Evolutionary conservation across 176 grass and related monocot genomes (phyloP), one percentile per base, ranked within the genome.

Genomic region (Aegilops tauschii): DNA sequence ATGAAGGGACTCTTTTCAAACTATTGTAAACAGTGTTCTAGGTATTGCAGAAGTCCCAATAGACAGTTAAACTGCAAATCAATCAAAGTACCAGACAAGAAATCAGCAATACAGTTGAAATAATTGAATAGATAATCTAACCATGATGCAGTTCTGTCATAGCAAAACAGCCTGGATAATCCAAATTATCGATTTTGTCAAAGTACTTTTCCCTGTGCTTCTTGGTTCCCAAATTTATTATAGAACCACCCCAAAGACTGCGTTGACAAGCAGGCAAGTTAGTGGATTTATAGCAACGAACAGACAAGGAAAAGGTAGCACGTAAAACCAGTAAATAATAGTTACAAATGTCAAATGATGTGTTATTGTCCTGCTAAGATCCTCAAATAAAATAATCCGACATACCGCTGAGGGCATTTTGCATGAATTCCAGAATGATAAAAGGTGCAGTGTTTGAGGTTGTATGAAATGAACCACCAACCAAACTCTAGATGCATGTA

Each of bases 61-160:
- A 71, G 5, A 37, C 2, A 65, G 49, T 54, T 76, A 37, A 37
- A 65, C 16, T 76, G 36, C 7, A 54, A 77, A 65, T 23, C 50
- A 71, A 78, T 9, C 74, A 77, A 32, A 77, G 74, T 34, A 77
- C 28, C 76, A 69, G 80, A 59, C 0, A 68, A 61, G 14, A 28
- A 18, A 65, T 40, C 27, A 69, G 17, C 40, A 45, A 44, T 66
- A 37, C 12, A 50, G n/a, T 17, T 30, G 56, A 61, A 37, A 77
- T n/a, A 69, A 34, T 75, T 61, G 67, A 76, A 61, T 21, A 64
- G 14, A 86, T 70, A 88, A 85, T 42, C 86, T 94, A 82, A 99
- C 97, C 97, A 79, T 99, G 97, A 86, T 99, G 97, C 16, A 99
- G 87, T 91, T 99, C 97, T 80, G 97, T 99, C 97, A 99, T 99